Conservation (phyloP, 2,329 filamentous ascomycete genomes). For the Xylaria multiplex region DNA sequence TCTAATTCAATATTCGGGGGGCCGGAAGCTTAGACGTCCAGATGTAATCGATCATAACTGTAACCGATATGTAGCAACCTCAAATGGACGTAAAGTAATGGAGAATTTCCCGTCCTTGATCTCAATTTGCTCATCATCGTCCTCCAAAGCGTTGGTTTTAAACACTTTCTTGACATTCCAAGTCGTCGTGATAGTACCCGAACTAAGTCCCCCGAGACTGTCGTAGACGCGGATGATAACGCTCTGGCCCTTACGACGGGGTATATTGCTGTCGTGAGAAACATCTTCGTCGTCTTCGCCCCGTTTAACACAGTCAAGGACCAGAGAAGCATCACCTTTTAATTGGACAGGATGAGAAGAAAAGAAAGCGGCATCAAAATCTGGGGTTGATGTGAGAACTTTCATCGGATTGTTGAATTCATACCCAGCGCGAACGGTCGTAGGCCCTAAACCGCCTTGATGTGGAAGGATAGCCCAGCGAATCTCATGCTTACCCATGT, state of each 20-base stretch:
- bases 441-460: conserved; percentile 72
- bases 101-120: conserved; percentile 62
- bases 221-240: conserved; percentile 90
- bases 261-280: conserved; percentile 67
- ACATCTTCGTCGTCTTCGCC: conserved; percentile 88
- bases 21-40: conserved; percentile 6
- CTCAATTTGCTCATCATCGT: conserved; percentile 76
- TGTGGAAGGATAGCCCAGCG: conserved; percentile 93
- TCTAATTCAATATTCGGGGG: neutral
- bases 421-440: conserved; percentile 83
- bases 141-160: conserved; percentile 90
- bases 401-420: conserved; percentile 89
- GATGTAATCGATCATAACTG: conserved; percentile 55
- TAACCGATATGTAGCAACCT: conserved; percentile 83
- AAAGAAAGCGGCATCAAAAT: conserved; percentile 46
- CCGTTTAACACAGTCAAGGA: conserved; percentile 91
- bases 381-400: conserved; percentile 56
- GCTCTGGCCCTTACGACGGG: conserved; percentile 75
- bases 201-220: conserved; percentile 81
- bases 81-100: conserved; percentile 79
- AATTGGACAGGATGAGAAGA: conserved; percentile 68
- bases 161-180: conserved; percentile 79
- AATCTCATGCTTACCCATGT: conserved; percentile 90
- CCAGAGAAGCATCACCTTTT: conserved; percentile 71
- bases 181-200: conserved; percentile 73